These are phyloP conservation scores for Albophoma yamanashiensis DNA, from an alignment of 2,329 filamentous ascomycete genomes.

Conservation along the genomic window DNA sequence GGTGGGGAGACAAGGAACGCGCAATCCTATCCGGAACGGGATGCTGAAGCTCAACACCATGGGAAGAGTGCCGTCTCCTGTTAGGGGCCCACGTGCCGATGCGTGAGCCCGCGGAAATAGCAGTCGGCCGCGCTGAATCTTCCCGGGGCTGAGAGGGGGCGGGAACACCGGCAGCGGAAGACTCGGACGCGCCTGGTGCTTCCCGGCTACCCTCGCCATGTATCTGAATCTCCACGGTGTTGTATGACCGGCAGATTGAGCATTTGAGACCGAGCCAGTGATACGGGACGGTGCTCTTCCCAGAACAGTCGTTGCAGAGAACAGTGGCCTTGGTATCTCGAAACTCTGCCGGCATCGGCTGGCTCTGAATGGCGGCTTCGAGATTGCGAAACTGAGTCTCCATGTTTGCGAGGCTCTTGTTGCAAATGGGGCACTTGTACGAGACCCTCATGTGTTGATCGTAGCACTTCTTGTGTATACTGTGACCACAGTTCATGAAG, in stretches of 20 bases:
- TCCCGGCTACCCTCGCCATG: conserved; percentile 30
- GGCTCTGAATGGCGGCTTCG: conserved; percentile 73
- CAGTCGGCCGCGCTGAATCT: conserved; percentile 11
- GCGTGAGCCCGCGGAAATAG: conserved; percentile 4
- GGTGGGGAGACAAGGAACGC: conserved; percentile 32
- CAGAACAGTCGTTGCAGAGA: conserved; percentile 89
- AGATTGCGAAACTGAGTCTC: conserved; percentile 87
- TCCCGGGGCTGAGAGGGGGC: not conserved
- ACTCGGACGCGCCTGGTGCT: conserved; percentile 15
- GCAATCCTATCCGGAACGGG: conserved; percentile 29
- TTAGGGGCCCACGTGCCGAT: conserved; percentile 9
- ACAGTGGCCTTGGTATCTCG: conserved; percentile 70
- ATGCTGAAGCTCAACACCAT: conserved; percentile 20
- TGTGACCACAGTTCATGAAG: conserved; percentile 92
- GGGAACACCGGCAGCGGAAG: conserved; percentile 3
- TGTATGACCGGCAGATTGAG: conserved; percentile 59
- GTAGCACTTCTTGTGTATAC: conserved; percentile 86
- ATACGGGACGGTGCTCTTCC: conserved; percentile 75
- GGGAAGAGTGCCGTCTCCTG: conserved; percentile 28
- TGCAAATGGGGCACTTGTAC: conserved; percentile 95
- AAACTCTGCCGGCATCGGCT: conserved; percentile 88
- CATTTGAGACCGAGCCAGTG: conserved; percentile 96
- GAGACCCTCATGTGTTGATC: conserved; percentile 78
- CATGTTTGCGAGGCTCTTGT: conserved; percentile 96
- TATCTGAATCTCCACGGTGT: conserved; percentile 55